Conservation (phyloP, 2,329 filamentous ascomycete genomes). For the Penicillium sp. region DNA sequence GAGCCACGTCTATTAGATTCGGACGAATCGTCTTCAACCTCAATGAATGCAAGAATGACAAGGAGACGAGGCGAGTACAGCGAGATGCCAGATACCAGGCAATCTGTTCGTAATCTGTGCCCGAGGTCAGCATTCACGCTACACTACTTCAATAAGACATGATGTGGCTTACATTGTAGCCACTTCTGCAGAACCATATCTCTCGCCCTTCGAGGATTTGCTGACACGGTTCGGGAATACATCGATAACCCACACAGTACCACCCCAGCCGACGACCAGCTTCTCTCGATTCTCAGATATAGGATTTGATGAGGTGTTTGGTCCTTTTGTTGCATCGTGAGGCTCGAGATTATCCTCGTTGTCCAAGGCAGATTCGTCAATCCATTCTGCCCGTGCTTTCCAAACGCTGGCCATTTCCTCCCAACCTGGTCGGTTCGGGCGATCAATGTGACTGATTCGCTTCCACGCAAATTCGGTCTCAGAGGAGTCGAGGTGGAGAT, state of each 20-base stretch:
- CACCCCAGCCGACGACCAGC: constrained; percentile 91
- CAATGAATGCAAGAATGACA: constrained; percentile 88
- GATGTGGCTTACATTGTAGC: constrained; percentile 77
- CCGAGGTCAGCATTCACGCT: constrained; percentile 29
- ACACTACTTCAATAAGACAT: background rate
- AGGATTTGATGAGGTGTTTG: constrained; percentile 52
- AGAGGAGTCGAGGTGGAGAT: constrained; percentile 74
- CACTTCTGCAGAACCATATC: constrained; percentile 82
- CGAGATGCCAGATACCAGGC: constrained; percentile 95
- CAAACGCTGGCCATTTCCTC: constrained; percentile 96
- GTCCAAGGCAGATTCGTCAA: constrained; percentile 81
- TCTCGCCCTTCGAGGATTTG: constrained; percentile 70
- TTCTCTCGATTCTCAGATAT: constrained; percentile 63
- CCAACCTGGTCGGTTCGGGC: constrained; percentile 85
- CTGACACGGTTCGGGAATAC: constrained; percentile 76
- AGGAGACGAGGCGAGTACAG: constrained; percentile 92
- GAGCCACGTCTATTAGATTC: constrained; percentile 52
- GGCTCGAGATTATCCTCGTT: constrained; percentile 62
- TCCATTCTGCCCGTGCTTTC: constrained; percentile 92
- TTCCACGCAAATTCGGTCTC: constrained; percentile 90
- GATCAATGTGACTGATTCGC: constrained; percentile 86
- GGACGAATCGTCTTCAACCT: constrained; percentile 70
- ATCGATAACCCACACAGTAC: constrained; percentile 93
- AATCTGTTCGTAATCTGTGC: constrained; percentile 87
- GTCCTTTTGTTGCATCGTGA: constrained; percentile 30